Evolutionary conservation across 2,329 filamentous ascomycete species (phyloP).

Genomic region (Nemania sp.): DNA sequence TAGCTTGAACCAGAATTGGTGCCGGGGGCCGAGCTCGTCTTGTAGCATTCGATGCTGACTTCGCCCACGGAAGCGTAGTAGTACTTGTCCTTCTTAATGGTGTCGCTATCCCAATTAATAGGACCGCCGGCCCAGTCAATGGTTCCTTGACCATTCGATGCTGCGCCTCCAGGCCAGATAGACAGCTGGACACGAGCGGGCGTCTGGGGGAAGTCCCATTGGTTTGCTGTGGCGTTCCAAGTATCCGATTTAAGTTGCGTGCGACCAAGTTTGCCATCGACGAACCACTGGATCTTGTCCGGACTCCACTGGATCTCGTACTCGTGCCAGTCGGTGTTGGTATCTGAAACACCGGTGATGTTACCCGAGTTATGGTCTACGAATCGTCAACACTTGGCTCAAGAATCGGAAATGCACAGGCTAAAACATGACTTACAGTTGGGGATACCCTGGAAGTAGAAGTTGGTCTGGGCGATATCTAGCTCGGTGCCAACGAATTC

Average conservation of each 20-base stretch:
- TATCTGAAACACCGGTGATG: conserved; percentile 65
- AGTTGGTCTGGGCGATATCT: conserved; percentile 84
- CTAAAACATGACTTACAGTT: conserved; percentile 67
- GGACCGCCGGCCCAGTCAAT: conserved; percentile 88
- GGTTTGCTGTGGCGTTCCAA: conserved; percentile 81
- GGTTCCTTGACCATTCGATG: conserved; percentile 79
- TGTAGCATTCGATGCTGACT: conserved; percentile 84
- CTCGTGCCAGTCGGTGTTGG: conserved; percentile 77
- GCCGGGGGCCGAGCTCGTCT: conserved; percentile 64
- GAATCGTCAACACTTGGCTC: conserved; percentile 27
- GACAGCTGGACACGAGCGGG: conserved; percentile 90
- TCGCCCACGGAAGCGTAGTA: conserved; percentile 82
- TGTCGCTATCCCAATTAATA: conserved; percentile 81
- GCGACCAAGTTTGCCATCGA: conserved; percentile 80
- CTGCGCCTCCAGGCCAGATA: conserved; percentile 89
- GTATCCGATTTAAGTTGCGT: conserved; percentile 76
- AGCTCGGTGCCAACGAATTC: conserved; percentile 88
- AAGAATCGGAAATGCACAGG: not conserved
- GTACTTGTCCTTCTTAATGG: conserved; percentile 84
- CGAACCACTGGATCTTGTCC: conserved; percentile 80
- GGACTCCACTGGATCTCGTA: conserved; percentile 95
- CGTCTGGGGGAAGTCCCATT: conserved; percentile 88
- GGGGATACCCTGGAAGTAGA: conserved; percentile 92
- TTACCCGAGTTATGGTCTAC: conserved; percentile 77
- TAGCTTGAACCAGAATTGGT: conserved; percentile 72